These are phyloP conservation scores for Fusarium tupiense DNA, from an alignment of 2,329 filamentous ascomycete species.

Conservation along the genomic window DNA sequence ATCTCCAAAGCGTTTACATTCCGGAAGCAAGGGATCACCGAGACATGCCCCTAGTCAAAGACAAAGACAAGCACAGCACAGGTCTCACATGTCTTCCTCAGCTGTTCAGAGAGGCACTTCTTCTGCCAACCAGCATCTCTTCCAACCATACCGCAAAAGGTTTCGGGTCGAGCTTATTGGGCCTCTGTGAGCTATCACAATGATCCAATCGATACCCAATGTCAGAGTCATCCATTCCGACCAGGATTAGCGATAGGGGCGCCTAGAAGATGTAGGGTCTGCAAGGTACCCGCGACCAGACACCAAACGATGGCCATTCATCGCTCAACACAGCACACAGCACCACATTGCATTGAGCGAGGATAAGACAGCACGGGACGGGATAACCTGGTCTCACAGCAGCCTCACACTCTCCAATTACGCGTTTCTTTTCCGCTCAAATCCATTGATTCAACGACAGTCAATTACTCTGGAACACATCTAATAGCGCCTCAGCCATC, in stretches of 20 bases:
- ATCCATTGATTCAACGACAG: constrained; percentile 9
- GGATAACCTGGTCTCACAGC: constrained; percentile 8
- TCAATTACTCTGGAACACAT: constrained; percentile 29
- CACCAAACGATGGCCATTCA: constrained; percentile 3
- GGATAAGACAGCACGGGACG: background rate
- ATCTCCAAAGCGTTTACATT: constrained; percentile 28
- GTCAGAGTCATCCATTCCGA: constrained; percentile 7
- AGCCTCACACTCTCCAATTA: constrained; percentile 10
- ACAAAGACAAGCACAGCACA: constrained; percentile 8
- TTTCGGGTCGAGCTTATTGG: constrained; percentile 9
- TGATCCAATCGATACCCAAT: constrained; percentile 17
- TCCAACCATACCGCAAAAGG: background rate
- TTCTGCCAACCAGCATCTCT: background rate
- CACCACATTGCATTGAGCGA: background rate
- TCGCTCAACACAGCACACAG: constrained; percentile 6
- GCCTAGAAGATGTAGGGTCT: constrained; percentile 23
- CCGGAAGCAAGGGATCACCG: constrained; percentile 14
- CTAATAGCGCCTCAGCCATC: constrained; percentile 2
- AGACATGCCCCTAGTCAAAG: constrained; percentile 8
- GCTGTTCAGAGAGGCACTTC: background rate
- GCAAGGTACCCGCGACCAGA: constrained; percentile 42
- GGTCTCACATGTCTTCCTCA: background rate
- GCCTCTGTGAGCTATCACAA: constrained; percentile 27
- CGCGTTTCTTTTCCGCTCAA: constrained; percentile 4
- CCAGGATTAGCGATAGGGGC: constrained; percentile 21